Evolutionary conservation across 1,284 basidiomycete genomes (phyloP), one percentile per base, ranked within the genome.

Genomic region (Marasmius fiardii): DNA sequence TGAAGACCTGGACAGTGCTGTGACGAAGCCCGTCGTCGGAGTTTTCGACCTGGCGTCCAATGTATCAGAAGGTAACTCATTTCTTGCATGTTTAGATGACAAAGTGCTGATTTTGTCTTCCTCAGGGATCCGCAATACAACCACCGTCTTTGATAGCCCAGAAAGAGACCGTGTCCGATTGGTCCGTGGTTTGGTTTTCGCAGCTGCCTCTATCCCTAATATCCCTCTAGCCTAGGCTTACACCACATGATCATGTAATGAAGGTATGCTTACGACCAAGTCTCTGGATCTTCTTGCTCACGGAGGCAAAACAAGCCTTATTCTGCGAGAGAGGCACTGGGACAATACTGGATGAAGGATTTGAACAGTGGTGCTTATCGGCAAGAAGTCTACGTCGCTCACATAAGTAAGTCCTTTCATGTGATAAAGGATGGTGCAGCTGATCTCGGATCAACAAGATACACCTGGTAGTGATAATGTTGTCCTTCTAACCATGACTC

Each of bases 21-120:
- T 99, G 52, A 98, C 97, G 4, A 99, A 99, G 72, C 97, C 97
- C 4, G 94, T 91, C 1, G 93, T 99, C 11, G 97, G 97, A 3
- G 88, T 98, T 1, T 96, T 99, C 67, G 97, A 99, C 72, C 82
- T 99, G 44, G 92, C 95, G 3, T 90, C 95, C 28, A 98, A 96
- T 65, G 87, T 98, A 24, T 90, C 92, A n/a, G 96, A 98, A 80
- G 95, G 95, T 80, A 65, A 61, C 61, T 33, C 21, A 26, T 41
- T 11, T 31, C 7, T 51, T 10, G 43, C 37, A 24, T 39, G 21
- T n/a, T 23, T n/a, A n/a, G 47, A 18, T 10, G 33, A 52, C 55
- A 4, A 31, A 4, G 5, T 31, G 28, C 28, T 31, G 28, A 44
- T 18, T 34, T 24, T 35, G 55, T 33, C 48, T 23, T 64, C 11